Evolutionary conservation across 2,329 filamentous ascomycete species (phyloP).

Genomic region (Penicillium capsulatum): DNA sequence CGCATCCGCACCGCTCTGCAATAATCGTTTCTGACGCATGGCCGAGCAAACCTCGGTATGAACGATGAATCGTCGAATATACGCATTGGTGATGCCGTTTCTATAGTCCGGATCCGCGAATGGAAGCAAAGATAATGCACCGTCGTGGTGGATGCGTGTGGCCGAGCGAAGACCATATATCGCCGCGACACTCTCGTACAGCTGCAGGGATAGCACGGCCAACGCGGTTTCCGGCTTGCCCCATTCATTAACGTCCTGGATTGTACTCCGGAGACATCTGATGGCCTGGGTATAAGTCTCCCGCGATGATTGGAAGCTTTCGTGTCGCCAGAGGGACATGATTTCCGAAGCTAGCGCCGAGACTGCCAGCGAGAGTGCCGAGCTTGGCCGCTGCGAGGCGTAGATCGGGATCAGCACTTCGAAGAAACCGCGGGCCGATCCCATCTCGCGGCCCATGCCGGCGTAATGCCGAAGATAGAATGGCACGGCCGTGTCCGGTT

Average conservation of each 20-base stretch:
- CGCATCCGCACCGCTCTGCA: conserved; percentile 9
- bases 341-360: conserved; percentile 10
- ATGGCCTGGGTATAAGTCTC: conserved; percentile 1
- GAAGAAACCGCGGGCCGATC: conserved; percentile 18
- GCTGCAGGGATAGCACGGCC: conserved; percentile 16
- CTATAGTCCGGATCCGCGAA: conserved; percentile 5
- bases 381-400: conserved; percentile 10
- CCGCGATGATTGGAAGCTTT: background rate
- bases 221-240: conserved; percentile 11
- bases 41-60: conserved; percentile 18
- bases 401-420: conserved; percentile 12
- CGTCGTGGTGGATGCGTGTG: conserved; percentile 15
- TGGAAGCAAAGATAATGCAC: conserved; percentile 15
- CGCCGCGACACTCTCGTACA: conserved; percentile 18
- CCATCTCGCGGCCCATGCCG: conserved; percentile 7
- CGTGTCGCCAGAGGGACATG: conserved; percentile 3
- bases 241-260: conserved; percentile 5
- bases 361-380: conserved; percentile 17
- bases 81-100: conserved; percentile 5
- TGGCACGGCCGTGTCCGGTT: conserved; percentile 4
- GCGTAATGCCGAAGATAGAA: conserved; percentile 6
- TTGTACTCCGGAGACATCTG: background rate
- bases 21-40: conserved; percentile 14
- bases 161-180: conserved; percentile 14
- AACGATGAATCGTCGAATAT: conserved; percentile 16